These are phyloP conservation scores for Ceratocystis papillata DNA, from an alignment of 2,329 filamentous ascomycete genomes.

Conservation along the genomic window DNA sequence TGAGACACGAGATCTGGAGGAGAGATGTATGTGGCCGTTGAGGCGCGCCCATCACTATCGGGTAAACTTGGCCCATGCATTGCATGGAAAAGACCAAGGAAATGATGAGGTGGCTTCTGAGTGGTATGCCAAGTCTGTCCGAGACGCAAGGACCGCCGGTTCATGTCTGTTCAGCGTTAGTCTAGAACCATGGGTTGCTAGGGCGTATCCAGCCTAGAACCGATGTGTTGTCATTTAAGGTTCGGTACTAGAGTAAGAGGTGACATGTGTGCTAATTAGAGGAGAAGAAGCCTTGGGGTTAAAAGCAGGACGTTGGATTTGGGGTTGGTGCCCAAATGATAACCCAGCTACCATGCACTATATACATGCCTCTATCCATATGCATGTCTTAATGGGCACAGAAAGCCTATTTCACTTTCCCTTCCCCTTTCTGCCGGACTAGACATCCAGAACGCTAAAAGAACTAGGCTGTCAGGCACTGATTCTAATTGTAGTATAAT, in stretches of 20 bases:
- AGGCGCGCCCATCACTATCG: too few relatives aligned
- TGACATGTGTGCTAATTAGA: neutral
- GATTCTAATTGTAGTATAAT: neutral
- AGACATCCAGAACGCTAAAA: neutral
- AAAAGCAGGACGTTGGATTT: neutral
- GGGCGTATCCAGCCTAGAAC: neutral
- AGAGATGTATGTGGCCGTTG: too few relatives aligned
- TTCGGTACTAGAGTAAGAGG: neutral
- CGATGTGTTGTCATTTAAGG: neutral
- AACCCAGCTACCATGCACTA: too few relatives aligned
- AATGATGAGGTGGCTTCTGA: neutral
- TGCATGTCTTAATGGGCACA: neutral
- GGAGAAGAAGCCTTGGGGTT: neutral
- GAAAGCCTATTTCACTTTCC: neutral
- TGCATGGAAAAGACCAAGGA: neutral
- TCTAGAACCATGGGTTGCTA: neutral
- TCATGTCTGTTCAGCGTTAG: neutral
- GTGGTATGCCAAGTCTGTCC: too few relatives aligned
- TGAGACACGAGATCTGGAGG: too few relatives aligned
- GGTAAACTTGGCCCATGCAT: too few relatives aligned
- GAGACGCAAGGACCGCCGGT: neutral
- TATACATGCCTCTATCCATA: too few relatives aligned
- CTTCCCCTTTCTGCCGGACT: neutral
- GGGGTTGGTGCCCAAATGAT: neutral
- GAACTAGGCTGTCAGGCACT: neutral